These are phyloP conservation scores for Solanum piurae DNA, from an alignment of 257 asterid genomes.

Conservation along the genomic window DNA sequence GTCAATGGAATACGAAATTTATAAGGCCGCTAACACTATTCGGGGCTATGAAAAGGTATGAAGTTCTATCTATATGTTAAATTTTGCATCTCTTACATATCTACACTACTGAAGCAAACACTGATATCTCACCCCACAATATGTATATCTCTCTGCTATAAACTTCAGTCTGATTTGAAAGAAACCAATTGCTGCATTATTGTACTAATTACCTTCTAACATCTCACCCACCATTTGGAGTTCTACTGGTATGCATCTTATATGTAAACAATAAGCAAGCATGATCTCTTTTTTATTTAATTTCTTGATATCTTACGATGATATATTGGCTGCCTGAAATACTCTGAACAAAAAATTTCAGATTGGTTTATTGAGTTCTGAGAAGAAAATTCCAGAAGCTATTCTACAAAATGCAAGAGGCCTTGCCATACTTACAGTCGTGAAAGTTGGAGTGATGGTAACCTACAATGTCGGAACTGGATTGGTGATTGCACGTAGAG, in stretches of 20 bases:
- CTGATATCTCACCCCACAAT: neutral
- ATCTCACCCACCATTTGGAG: neutral
- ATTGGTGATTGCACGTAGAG: conserved; percentile 76
- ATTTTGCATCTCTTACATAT: neutral
- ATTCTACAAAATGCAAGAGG: conserved; percentile 87
- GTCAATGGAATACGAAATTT: conserved; percentile 92
- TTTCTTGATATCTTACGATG: neutral
- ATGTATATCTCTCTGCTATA: neutral
- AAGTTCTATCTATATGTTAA: neutral
- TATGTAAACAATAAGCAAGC: neutral
- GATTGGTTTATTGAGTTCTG: conserved; percentile 69
- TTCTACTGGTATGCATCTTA: neutral
- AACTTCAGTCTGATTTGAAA: neutral
- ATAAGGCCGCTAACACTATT: conserved; percentile 86
- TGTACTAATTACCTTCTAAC: neutral
- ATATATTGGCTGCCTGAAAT: neutral
- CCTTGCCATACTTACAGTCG: conserved; percentile 85
- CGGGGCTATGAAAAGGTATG: conserved; percentile 66
- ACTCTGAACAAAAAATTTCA: conserved; percentile 14
- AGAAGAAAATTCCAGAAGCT: conserved; percentile 82
- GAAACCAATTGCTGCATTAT: neutral
- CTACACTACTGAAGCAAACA: neutral
- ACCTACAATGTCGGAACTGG: conserved; percentile 96
- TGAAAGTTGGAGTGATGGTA: conserved; percentile 84
- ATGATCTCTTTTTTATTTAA: neutral